Evolutionary conservation across 208 protist species (phyloP).

Genomic region (Leishmania amazonensis): DNA sequence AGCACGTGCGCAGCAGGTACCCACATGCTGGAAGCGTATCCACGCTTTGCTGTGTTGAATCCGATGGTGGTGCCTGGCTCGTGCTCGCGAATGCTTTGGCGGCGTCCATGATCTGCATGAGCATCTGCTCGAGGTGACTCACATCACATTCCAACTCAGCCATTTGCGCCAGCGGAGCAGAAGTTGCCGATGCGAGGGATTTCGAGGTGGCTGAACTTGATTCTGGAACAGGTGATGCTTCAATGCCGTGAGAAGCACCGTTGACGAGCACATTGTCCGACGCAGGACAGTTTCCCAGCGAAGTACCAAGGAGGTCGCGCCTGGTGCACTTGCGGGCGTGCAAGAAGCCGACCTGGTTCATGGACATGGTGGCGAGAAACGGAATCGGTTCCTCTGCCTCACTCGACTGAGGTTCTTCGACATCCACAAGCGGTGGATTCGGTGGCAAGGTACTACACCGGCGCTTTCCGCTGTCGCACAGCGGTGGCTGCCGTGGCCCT

Average conservation of each 20-base stretch:
- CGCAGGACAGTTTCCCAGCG: background rate
- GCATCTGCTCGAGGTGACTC: constrained; percentile 21
- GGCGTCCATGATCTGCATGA: constrained; percentile 19
- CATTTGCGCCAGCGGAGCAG: background rate
- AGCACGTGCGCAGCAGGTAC: constrained; percentile 59
- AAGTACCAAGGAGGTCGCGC: background rate
- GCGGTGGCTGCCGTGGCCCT: background rate
- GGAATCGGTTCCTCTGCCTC: constrained; percentile 36
- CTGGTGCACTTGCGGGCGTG: background rate
- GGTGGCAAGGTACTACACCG: background rate
- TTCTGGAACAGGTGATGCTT: background rate
- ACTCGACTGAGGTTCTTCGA: background rate
- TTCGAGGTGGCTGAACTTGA: background rate
- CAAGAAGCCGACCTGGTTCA: constrained; percentile 20
- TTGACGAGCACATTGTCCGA: background rate
- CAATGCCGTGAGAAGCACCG: background rate
- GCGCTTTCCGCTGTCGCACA: background rate
- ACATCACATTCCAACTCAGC: constrained; percentile 1
- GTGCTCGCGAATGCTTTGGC: background rate
- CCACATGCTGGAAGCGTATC: constrained; percentile 52
- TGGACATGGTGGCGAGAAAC: constrained; percentile 47
- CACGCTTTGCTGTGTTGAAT: background rate
- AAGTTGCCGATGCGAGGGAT: background rate
- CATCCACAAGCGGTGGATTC: background rate
- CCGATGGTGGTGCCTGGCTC: too few species aligned